Evolutionary conservation across 306 rosid species (phyloP).

Genomic region (Lithocarpus polystachyus): DNA sequence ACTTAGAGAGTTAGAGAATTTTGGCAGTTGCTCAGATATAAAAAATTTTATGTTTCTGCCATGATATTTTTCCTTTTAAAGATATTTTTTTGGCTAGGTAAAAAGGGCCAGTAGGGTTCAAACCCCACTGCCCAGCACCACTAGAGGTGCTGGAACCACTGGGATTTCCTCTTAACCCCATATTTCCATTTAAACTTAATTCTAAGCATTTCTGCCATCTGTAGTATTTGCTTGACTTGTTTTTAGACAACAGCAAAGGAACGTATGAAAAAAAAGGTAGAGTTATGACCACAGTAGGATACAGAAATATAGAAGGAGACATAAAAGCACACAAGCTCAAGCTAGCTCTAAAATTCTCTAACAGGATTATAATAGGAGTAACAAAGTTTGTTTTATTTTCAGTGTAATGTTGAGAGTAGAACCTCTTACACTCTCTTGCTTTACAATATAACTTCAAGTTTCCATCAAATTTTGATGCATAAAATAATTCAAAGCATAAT

Average conservation of each 20-base stretch:
- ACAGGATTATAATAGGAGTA: neutral
- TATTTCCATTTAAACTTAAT: too few species aligned
- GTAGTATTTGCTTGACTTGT: neutral
- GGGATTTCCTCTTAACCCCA: too few species aligned
- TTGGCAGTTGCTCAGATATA: neutral
- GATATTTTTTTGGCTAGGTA: neutral
- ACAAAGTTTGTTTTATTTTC: neutral
- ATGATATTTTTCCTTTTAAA: neutral
- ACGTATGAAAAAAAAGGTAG: neutral
- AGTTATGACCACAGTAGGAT: neutral
- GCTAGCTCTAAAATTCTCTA: neutral
- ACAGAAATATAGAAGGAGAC: neutral
- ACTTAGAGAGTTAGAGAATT: neutral
- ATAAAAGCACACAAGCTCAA: neutral
- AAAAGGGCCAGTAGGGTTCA: too few species aligned
- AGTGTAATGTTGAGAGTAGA: neutral
- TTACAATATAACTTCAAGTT: neutral
- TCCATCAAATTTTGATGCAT: neutral
- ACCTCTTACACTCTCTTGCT: neutral
- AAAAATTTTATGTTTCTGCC: neutral
- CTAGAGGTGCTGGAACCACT: too few species aligned
- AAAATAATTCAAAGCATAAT: neutral
- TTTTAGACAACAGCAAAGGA: neutral
- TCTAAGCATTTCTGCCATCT: neutral
- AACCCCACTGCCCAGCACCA: too few species aligned